Conservation (phyloP, 139 green algal genomes). For the Gonium pectorale region DNA sequence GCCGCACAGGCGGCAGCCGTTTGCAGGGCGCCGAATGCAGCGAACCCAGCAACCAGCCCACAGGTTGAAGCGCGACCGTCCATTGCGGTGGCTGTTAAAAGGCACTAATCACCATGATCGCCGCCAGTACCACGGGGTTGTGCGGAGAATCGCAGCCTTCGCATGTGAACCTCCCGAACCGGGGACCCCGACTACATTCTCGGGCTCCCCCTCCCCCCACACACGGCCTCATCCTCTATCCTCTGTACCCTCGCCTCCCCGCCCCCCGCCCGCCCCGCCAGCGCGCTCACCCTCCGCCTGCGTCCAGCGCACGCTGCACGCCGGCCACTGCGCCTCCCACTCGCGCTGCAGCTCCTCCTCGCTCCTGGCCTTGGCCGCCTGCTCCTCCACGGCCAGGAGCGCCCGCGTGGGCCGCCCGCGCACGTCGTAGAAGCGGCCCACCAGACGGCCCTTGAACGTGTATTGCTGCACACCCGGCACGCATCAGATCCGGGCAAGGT, state of each 20-base stretch:
- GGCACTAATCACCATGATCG: background rate
- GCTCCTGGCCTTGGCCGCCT: conserved; percentile 31
- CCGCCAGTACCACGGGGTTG: background rate
- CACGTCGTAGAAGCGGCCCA: conserved; percentile 6
- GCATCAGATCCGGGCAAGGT: too few species aligned
- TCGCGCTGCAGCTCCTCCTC: conserved; percentile 48
- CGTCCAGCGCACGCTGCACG: conserved; percentile 71
- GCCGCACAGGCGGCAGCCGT: background rate
- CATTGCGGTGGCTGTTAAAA: too few species aligned
- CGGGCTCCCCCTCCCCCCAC: background rate
- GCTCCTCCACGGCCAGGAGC: background rate
- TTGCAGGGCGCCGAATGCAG: background rate
- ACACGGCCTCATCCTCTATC: background rate
- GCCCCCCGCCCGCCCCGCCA: background rate
- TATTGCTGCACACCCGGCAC: conserved; percentile 38
- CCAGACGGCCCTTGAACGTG: conserved; percentile 29
- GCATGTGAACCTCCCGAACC: too few species aligned
- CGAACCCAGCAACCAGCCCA: background rate
- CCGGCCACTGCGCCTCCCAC: conserved; percentile 47
- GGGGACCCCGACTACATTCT: background rate
- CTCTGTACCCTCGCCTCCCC: background rate
- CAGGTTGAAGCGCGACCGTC: background rate
- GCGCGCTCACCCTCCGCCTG: conserved; percentile 55
- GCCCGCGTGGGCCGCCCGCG: background rate
- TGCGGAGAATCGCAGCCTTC: too few species aligned